Evolutionary conservation across 768 basidiomycete species (phyloP), one percentile per base, ranked within the genome.

Genomic region (Tricholoma sp.): DNA sequence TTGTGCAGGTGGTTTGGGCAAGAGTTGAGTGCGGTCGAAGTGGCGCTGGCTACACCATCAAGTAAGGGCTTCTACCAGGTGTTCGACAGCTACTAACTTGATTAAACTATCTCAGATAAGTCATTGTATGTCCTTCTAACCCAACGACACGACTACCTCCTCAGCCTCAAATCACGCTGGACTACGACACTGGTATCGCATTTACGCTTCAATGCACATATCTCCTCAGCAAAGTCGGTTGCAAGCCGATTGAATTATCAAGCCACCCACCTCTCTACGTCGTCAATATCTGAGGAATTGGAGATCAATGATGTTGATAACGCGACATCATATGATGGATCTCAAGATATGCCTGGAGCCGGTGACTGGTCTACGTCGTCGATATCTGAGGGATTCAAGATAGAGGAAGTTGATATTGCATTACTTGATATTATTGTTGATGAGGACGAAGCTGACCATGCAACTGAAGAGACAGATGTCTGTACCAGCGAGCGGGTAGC

Each of bases 1-100:
- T 52, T 65, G 29, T 50, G 49, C 39, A 24, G 52, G 34, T 39
- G 52, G 52, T 39, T 52, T 52, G 35, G 52, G 27, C 35, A 39
- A 27, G 52, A 52, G 39, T 37, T 52, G 34, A 39, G 52, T 39
- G 35, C 11, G 12, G 34, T 52, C 14, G 19, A 52, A 39, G 52
- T 52, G 34, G 35, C 19, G 52, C 34, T 52, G 21, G 34, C 34
- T 21, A 52, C 31, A 35, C 50, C 50, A 35, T 52, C 50, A 32
- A 52, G 50, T 34, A 52, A 52, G 52, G n/a, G 46, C 24, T 47
- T 47, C 24, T 47, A 27, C 12, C 46, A 47, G 24, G 46, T 47
- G 46, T 47, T 47, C 14, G 14, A 27, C 24, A 27, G 46, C 46
- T 47, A 47, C 46, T 47, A 24, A 47, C 46, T 27, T 27, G 46